phyloP scores from a whole-genome alignment of 2,329 filamentous ascomycete genomes.

The Fusarium begoniae region DNA sequence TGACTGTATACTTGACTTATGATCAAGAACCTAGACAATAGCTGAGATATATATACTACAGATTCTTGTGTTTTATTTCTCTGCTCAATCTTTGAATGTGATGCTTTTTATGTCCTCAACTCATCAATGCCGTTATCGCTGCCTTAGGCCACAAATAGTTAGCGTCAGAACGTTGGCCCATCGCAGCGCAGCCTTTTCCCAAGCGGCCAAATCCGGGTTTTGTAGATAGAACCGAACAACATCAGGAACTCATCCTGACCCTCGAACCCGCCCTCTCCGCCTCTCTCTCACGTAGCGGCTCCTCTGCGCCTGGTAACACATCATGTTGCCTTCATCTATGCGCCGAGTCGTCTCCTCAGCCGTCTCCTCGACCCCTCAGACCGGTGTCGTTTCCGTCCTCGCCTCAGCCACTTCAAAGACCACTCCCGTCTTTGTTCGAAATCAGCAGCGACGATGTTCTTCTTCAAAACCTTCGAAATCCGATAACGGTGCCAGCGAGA shows the following conservation, averaged over 20 bases:
- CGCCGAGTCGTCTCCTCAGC: conserved; percentile 62
- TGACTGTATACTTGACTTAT: too few species aligned
- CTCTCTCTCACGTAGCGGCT: conserved; percentile 24
- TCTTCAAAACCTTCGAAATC: conserved; percentile 71
- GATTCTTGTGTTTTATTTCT: neutral
- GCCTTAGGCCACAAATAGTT: conserved; percentile 50
- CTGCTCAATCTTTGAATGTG: neutral
- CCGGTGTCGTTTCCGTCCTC: conserved; percentile 54
- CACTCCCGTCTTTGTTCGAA: conserved; percentile 49
- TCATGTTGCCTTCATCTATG: conserved; percentile 65
- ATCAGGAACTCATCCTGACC: conserved; percentile 46
- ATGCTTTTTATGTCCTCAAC: neutral
- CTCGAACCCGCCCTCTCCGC: conserved; percentile 31
- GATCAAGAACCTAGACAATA: neutral
- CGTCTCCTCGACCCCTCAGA: conserved; percentile 57
- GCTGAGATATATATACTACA: neutral
- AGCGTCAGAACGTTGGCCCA: conserved; percentile 38
- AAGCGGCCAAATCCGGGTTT: conserved; percentile 51
- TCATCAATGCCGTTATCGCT: conserved; percentile 41
- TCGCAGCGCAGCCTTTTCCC: conserved; percentile 48
- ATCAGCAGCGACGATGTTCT: conserved; percentile 65
- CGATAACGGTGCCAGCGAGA: conserved; percentile 63
- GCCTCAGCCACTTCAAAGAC: conserved; percentile 53
- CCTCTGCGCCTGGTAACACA: conserved; percentile 42
- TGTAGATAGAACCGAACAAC: conserved; percentile 47